Conservation (phyloP, 106 monocot species). For the Dioscorea zingiberensis region DNA sequence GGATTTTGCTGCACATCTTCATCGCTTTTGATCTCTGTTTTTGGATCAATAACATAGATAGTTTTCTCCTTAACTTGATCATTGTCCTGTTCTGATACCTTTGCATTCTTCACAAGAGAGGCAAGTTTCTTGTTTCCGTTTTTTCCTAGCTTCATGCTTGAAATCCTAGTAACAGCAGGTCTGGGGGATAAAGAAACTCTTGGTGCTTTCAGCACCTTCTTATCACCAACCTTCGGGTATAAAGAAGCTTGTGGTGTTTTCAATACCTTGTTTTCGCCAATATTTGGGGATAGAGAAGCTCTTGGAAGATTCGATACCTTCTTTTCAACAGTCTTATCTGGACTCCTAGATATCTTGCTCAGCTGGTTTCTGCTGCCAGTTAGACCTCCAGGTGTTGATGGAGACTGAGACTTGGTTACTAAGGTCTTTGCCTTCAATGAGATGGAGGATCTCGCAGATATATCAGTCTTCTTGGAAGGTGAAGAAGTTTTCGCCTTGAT, state of each 20-base stretch:
- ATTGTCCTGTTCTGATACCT: not conserved
- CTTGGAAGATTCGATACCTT: constrained; percentile 4
- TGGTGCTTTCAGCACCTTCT: too few relatives aligned
- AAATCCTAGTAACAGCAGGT: constrained; percentile 1
- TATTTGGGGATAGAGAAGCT: constrained; percentile 1
- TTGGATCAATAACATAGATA: constrained; percentile 28
- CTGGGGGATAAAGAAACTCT: constrained; percentile 5
- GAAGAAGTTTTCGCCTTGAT: constrained; percentile 17
- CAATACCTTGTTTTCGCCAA: constrained; percentile 3
- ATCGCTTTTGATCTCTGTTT: constrained; percentile 1
- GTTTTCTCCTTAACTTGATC: constrained; percentile 40
- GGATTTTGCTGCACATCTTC: constrained; percentile 5
- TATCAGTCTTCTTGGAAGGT: constrained; percentile 2
- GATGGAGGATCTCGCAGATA: constrained; percentile 1
- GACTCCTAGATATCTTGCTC: constrained; percentile 10
- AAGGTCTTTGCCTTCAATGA: constrained; percentile 8
- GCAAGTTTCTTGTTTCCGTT: constrained; percentile 3
- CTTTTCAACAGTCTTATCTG: constrained; percentile 1
- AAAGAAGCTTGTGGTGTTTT: too few relatives aligned
- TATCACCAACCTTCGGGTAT: too few relatives aligned
- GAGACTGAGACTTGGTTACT: constrained; percentile 7
- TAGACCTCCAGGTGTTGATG: constrained; percentile 5
- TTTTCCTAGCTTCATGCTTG: constrained; percentile 13
- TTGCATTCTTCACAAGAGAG: constrained; percentile 7
- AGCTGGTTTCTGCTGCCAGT: constrained; percentile 6